phyloP scores from a whole-genome alignment of 2,329 filamentous ascomycete genomes.

The Byssothecium circinans region DNA sequence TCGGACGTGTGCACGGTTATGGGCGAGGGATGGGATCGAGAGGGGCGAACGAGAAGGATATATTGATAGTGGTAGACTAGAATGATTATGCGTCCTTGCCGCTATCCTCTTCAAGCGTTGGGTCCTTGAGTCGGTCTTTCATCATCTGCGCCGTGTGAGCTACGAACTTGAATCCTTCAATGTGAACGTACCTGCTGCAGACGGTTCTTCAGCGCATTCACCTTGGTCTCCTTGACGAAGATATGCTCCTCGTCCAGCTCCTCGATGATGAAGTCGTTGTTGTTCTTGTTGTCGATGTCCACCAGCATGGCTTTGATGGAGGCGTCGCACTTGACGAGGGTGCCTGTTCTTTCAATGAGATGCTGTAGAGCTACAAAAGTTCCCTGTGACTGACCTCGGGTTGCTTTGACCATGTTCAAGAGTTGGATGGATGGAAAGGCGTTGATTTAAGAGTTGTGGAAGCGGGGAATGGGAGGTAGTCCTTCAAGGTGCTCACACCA shows the following conservation, averaged over 20 bases:
- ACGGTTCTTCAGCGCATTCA: constrained; percentile 65
- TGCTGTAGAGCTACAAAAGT: neutral
- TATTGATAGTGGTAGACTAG: neutral
- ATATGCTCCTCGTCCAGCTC: constrained; percentile 77
- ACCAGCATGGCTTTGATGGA: constrained; percentile 85
- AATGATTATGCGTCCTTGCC: constrained; percentile 32
- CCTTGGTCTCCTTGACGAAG: constrained; percentile 73
- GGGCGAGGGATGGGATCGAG: neutral
- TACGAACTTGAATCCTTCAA: neutral
- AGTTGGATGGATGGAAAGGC: constrained; percentile 1
- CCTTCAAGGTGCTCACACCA: constrained; percentile 37
- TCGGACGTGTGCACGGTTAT: neutral
- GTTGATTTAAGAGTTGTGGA: no score
- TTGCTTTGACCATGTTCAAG: constrained; percentile 58
- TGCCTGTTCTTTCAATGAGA: constrained; percentile 50
- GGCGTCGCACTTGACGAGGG: constrained; percentile 80
- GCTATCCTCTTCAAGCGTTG: constrained; percentile 32
- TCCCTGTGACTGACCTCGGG: constrained; percentile 50
- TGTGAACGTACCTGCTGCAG: constrained; percentile 65
- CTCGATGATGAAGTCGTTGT: constrained; percentile 76
- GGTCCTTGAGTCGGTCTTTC: constrained; percentile 39
- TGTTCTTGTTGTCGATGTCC: constrained; percentile 67
- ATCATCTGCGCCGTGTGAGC: constrained; percentile 36
- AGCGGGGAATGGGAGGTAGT: constrained; percentile 5
- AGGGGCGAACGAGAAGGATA: neutral